A percentile compares a stretch with the other conserved stretches of the same genome.
Evolutionary conservation across 2,329 filamentous ascomycete genomes (phyloP).

Genomic region (Fulvia fulva): DNA sequence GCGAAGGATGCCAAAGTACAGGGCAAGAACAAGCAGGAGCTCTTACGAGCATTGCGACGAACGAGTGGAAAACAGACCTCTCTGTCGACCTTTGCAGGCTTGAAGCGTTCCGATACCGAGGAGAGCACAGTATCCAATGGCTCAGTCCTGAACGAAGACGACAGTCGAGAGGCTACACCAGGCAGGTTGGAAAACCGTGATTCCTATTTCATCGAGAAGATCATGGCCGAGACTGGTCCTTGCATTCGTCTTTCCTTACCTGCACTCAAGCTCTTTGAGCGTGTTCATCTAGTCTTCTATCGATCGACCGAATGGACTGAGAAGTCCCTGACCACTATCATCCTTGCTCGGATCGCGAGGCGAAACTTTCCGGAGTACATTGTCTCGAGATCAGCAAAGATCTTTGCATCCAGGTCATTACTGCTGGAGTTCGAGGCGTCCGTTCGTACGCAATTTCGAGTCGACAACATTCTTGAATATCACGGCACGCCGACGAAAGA

Average conservation of each 20-base stretch:
- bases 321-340: constrained; percentile 91
- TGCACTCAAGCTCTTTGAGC: constrained; percentile 78
- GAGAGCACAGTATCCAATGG: constrained; percentile 50
- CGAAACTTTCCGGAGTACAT: constrained; percentile 87
- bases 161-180: constrained; percentile 38
- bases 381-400: constrained; percentile 82
- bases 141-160: constrained; percentile 29
- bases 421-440: constrained; percentile 88
- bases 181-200: constrained; percentile 58
- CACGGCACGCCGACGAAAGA: constrained; percentile 65
- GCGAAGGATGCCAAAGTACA: constrained; percentile 83
- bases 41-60: constrained; percentile 68
- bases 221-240: constrained; percentile 70
- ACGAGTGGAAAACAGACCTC: constrained; percentile 72
- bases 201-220: constrained; percentile 71
- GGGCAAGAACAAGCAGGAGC: constrained; percentile 81
- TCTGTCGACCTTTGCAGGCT: constrained; percentile 60
- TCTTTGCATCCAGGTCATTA: constrained; percentile 71
- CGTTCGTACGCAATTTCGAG: constrained; percentile 71
- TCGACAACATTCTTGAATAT: constrained; percentile 79
- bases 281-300: constrained; percentile 94
- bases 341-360: constrained; percentile 82
- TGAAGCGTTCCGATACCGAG: constrained; percentile 61
- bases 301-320: constrained; percentile 96
- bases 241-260: constrained; percentile 75